Conservation (phyloP, 306 rosid genomes). For the Glycine tomentella region DNA sequence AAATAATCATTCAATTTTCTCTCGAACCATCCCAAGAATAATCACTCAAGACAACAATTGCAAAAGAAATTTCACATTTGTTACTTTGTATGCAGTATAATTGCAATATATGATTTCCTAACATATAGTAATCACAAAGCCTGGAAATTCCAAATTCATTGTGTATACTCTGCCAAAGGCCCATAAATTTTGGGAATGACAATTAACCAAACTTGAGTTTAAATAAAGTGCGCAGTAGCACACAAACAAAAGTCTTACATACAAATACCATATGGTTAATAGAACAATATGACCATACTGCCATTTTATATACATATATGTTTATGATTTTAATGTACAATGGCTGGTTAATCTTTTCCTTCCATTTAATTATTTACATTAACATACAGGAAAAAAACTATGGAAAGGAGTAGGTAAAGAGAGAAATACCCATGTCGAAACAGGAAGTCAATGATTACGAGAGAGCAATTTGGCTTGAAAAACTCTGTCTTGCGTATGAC, state of each 20-base stretch:
- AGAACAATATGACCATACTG: constrained; percentile 7
- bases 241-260: background rate
- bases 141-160: constrained; percentile 15
- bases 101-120: constrained; percentile 10
- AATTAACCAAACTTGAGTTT: constrained; percentile 21
- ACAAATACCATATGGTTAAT: background rate
- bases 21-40: constrained; percentile 12
- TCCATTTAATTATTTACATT: constrained; percentile 10
- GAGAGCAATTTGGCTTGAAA: constrained; percentile 81
- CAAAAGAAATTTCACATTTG: constrained; percentile 9
- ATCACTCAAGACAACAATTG: background rate
- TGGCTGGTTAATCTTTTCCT: background rate
- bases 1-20: background rate
- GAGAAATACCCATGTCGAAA: constrained; percentile 80
- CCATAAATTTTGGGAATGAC: constrained; percentile 1
- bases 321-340: background rate
- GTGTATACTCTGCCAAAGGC: background rate
- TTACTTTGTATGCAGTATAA: constrained; percentile 7
- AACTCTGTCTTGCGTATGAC: constrained; percentile 65
- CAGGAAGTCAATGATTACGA: constrained; percentile 77
- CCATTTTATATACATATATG: background rate
- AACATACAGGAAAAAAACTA: background rate
- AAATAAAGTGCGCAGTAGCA: background rate
- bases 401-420: background rate
- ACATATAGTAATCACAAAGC: background rate